phyloP scores from a whole-genome alignment of 2,329 filamentous ascomycete species.

The Colletotrichum eremochloae region DNA sequence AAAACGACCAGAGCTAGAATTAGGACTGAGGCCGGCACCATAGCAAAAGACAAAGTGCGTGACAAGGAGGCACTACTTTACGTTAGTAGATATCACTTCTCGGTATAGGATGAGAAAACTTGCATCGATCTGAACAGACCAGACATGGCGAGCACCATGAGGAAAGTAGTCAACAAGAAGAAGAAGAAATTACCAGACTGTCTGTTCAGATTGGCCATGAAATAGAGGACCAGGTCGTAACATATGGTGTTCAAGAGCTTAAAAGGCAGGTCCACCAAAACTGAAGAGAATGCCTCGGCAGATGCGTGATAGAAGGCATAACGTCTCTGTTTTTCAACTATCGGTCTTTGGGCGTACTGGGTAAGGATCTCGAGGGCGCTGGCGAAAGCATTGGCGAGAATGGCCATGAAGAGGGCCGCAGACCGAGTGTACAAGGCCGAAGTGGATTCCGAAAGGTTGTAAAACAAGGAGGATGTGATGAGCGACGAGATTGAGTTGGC shows the following conservation, averaged over 20 bases:
- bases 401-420: slow-evolving; percentile 65
- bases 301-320: slow-evolving; percentile 53
- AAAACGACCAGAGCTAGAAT: slow-evolving; percentile 69
- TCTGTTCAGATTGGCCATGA: slow-evolving; percentile 72
- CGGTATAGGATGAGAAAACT: not conserved
- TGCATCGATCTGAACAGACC: slow-evolving; percentile 62
- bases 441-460: slow-evolving; percentile 57
- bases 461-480: slow-evolving; percentile 67
- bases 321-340: slow-evolving; percentile 48
- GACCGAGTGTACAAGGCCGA: slow-evolving; percentile 61
- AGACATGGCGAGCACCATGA: slow-evolving; percentile 56
- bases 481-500: slow-evolving; percentile 63
- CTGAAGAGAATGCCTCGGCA: slow-evolving; percentile 37
- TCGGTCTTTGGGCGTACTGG: slow-evolving; percentile 46
- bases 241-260: slow-evolving; percentile 63
- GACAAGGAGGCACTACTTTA: slow-evolving; percentile 56
- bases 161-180: slow-evolving; percentile 61
- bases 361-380: slow-evolving; percentile 50
- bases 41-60: slow-evolving; percentile 65
- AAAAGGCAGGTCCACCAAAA: slow-evolving; percentile 44
- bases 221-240: slow-evolving; percentile 75
- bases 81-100: not conserved
- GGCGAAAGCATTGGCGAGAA: slow-evolving; percentile 65
- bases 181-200: slow-evolving; percentile 68
- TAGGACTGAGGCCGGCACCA: slow-evolving; percentile 65